Evolutionary conservation across 1,284 basidiomycete genomes (phyloP).

Genomic region (Dichomitus squalens): DNA sequence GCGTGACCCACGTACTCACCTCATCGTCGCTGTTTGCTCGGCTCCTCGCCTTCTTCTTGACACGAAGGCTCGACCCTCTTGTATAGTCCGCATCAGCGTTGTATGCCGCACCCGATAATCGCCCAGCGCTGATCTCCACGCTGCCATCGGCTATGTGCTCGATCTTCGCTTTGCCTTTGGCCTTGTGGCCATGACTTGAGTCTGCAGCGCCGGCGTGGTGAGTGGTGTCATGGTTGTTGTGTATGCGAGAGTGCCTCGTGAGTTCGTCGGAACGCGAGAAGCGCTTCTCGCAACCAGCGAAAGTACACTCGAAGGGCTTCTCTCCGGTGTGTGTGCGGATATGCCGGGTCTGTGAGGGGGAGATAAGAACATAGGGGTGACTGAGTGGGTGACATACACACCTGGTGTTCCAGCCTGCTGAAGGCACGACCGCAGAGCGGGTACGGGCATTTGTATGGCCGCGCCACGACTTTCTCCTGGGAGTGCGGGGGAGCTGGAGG

Average conservation of each 20-base stretch:
- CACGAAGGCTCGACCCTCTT: slow-evolving; percentile 23
- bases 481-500: slow-evolving; percentile 28
- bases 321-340: slow-evolving; percentile 98
- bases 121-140: slow-evolving; percentile 22
- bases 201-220: slow-evolving; percentile 25
- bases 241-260: slow-evolving; percentile 94
- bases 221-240: slow-evolving; percentile 52
- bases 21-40: slow-evolving; percentile 80
- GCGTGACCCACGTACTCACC: slow-evolving; percentile 43
- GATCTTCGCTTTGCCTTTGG: slow-evolving; percentile 33
- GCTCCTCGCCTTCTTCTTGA: slow-evolving; percentile 76
- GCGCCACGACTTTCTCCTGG: slow-evolving; percentile 60
- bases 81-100: slow-evolving; percentile 22
- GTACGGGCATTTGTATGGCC: slow-evolving; percentile 96
- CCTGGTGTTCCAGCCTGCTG: slow-evolving; percentile 92
- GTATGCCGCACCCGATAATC: slow-evolving; percentile 15
- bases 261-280: slow-evolving; percentile 98
- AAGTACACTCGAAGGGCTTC: slow-evolving; percentile 94
- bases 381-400: slow-evolving; percentile 38
- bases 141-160: slow-evolving; percentile 42
- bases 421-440: slow-evolving; percentile 89
- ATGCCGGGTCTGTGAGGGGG: slow-evolving; percentile 81
- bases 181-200: slow-evolving; percentile 29
- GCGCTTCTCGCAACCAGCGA: slow-evolving; percentile 95
- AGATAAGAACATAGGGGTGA: slow-evolving; percentile 24